Percentiles rank a stretch among this genome's conserved stretches.
Conservation (phyloP, 257 asterid species). For the Solanum ahanhuiri region DNA sequence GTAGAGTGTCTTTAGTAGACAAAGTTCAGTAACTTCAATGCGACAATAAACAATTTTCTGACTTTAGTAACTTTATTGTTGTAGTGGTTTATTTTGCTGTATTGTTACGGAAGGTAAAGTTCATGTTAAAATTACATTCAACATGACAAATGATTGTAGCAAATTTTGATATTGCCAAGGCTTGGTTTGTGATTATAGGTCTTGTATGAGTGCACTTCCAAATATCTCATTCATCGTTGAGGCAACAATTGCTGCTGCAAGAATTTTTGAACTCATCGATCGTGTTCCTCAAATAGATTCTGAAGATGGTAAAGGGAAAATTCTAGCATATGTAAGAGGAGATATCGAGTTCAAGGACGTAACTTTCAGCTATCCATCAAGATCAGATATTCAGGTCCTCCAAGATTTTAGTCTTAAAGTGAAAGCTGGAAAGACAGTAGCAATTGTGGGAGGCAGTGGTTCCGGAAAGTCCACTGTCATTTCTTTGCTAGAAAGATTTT, state of each 20-base stretch:
- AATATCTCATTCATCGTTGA: constrained; percentile 48
- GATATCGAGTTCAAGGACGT: constrained; percentile 61
- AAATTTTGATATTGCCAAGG: neutral
- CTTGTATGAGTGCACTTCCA: constrained; percentile 59
- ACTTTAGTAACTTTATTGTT: neutral
- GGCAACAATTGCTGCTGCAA: constrained; percentile 40
- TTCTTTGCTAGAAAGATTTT: constrained; percentile 61
- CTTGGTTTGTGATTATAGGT: constrained; percentile 23
- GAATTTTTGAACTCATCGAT: constrained; percentile 45
- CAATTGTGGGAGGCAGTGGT: constrained; percentile 80
- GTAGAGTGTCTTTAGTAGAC: neutral
- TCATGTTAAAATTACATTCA: neutral
- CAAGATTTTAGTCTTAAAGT: constrained; percentile 43
- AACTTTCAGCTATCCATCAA: constrained; percentile 58
- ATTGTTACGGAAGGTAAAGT: neutral
- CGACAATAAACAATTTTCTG: neutral
- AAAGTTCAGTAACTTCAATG: neutral
- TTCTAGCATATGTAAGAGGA: constrained; percentile 31
- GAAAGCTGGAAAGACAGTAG: constrained; percentile 48
- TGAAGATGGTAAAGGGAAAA: constrained; percentile 30
- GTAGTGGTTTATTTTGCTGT: neutral
- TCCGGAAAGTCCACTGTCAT: constrained; percentile 65
- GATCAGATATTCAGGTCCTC: constrained; percentile 38
- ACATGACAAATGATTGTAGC: neutral
- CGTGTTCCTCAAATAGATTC: constrained; percentile 42